Evolutionary conservation across 495 filamentous ascomycete genomes (phyloP).

Genomic region (Trichoderma asperelloides): DNA sequence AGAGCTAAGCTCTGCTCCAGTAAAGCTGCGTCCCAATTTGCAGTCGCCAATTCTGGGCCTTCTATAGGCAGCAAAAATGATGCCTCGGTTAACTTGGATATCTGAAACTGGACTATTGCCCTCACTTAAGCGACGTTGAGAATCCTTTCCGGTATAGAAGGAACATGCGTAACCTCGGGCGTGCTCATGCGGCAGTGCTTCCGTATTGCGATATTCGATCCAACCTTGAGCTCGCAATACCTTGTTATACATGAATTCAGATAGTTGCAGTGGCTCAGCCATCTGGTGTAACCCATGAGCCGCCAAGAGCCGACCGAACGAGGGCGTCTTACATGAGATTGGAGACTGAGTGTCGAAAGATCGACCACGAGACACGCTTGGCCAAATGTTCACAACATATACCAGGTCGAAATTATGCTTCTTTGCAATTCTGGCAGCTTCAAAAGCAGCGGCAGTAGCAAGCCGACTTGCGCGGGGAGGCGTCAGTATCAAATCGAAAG

Average conservation of each 20-base stretch:
- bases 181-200: conserved; percentile 22
- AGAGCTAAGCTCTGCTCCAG: conserved; percentile 19
- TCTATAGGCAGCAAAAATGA: conserved; percentile 34
- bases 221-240: conserved; percentile 27
- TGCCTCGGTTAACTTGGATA: conserved; percentile 22
- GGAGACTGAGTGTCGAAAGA: not conserved
- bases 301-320: conserved; percentile 32
- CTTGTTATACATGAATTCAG: conserved; percentile 26
- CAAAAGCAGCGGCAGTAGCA: conserved; percentile 28
- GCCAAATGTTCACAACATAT: conserved; percentile 38
- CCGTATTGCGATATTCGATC: conserved; percentile 30
- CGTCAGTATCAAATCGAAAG: conserved; percentile 18
- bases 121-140: conserved; percentile 9
- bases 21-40: not conserved
- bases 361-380: conserved; percentile 10
- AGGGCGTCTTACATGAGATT: not conserved
- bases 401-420: conserved; percentile 33
- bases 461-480: conserved; percentile 22
- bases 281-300: conserved; percentile 30
- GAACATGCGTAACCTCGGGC: conserved; percentile 31
- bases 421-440: conserved; percentile 31
- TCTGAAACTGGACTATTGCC: not conserved
- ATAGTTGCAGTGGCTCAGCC: conserved; percentile 30
- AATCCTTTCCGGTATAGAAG: conserved; percentile 26
- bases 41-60: conserved; percentile 12